Percentiles rank a stretch among this genome's conserved stretches.
phyloP scores from a whole-genome alignment of 176 grass and related monocot genomes.

The Musa schizocarpa region DNA sequence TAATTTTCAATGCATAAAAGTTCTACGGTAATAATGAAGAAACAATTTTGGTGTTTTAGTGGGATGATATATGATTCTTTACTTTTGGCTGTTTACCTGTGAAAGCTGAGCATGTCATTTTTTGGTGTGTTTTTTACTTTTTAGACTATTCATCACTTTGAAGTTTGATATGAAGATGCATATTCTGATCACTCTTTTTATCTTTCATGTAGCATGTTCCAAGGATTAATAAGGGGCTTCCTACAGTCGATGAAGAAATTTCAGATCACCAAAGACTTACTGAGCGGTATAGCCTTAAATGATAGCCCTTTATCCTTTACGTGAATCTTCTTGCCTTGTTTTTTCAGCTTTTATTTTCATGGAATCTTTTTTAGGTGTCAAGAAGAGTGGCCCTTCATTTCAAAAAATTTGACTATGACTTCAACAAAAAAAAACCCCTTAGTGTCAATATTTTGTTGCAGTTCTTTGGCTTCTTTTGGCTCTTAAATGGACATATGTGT shows the following conservation, averaged over 20 bases:
- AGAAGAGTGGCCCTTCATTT: neutral
- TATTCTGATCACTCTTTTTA: neutral
- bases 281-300: conserved; percentile 39
- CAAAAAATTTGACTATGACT: neutral
- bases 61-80: no score
- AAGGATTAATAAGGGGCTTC: conserved; percentile 73
- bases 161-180: neutral
- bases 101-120: neutral
- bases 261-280: conserved; percentile 90
- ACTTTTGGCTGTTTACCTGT: neutral
- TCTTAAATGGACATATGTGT: neutral
- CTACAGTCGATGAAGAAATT: conserved; percentile 73
- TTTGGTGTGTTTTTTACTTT: neutral
- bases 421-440: neutral
- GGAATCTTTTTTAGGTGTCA: neutral
- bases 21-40: neutral
- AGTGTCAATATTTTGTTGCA: neutral
- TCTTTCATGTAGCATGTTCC: conserved; percentile 64
- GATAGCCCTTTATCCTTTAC: neutral
- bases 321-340: neutral
- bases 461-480: neutral
- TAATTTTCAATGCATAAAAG: neutral
- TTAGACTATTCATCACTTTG: neutral
- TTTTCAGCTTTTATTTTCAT: neutral
- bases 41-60: no score